phyloP scores from a whole-genome alignment of 495 filamentous ascomycete species.

The Xeromyces bisporus region DNA sequence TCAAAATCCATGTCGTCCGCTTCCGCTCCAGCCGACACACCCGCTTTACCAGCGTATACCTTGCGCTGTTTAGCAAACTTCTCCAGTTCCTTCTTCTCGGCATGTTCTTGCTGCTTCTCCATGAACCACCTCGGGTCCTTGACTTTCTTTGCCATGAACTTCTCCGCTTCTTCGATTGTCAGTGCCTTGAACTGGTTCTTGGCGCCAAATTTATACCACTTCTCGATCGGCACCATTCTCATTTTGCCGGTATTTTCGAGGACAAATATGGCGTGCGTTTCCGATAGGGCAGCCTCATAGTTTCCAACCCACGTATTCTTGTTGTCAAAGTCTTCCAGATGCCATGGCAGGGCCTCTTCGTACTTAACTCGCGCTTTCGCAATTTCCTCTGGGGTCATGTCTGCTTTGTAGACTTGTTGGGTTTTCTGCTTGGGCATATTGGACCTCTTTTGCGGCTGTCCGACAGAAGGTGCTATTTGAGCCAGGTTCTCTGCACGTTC shows the following conservation, averaged over 20 bases:
- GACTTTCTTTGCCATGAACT: conserved; percentile 53
- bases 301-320: conserved; percentile 85
- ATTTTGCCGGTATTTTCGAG: conserved; percentile 44
- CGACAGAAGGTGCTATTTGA: conserved; percentile 63
- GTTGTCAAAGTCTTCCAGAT: conserved; percentile 87
- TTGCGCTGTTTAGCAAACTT: conserved; percentile 30
- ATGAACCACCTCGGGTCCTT: conserved; percentile 68
- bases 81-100: conserved; percentile 32
- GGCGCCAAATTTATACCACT: conserved; percentile 82
- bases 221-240: conserved; percentile 78
- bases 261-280: conserved; percentile 58
- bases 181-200: conserved; percentile 70
- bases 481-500: conserved; percentile 69
- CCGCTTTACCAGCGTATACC: conserved; percentile 28
- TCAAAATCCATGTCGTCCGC: conserved; percentile 44
- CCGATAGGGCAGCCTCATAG: conserved; percentile 70
- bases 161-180: conserved; percentile 74
- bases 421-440: conserved; percentile 47
- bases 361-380: conserved; percentile 69
- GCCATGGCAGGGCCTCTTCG: conserved; percentile 91
- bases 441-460: conserved; percentile 42
- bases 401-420: conserved; percentile 50
- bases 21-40: conserved; percentile 32
- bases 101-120: conserved; percentile 36
- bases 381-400: conserved; percentile 70